Conservation (phyloP, 192 early-diverging fungal genomes). For the Podila clonocystis region DNA sequence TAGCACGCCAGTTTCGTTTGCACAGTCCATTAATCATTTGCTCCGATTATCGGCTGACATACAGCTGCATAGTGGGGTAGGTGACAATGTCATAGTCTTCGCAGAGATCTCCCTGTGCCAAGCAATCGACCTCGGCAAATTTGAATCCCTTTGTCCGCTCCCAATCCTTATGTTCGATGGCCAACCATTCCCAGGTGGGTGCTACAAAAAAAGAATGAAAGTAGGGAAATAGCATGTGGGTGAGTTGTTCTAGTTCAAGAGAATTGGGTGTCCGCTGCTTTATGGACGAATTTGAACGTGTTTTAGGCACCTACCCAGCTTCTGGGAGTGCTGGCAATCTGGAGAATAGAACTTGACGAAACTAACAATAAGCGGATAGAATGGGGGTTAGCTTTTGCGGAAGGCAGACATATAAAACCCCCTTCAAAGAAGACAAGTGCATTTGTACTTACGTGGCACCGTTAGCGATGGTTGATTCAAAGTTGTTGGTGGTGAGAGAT, state of each 20-base stretch:
- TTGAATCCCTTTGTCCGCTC: constrained; percentile 57
- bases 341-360: constrained; percentile 92
- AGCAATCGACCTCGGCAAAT: constrained; percentile 78
- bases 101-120: constrained; percentile 39
- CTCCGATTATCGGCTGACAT: not conserved
- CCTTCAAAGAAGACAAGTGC: not conserved
- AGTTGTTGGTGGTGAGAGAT: constrained; percentile 7
- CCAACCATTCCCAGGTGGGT: constrained; percentile 56
- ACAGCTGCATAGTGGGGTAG: constrained; percentile 45
- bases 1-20: not conserved
- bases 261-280: too few relatives aligned
- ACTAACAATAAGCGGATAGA: not conserved
- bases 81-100: constrained; percentile 37
- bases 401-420: not conserved
- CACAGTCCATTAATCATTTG: not conserved
- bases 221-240: not conserved
- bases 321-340: constrained; percentile 88
- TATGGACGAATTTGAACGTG: not conserved
- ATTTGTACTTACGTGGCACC: constrained; percentile 39
- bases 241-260: not conserved
- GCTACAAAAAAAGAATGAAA: constrained; percentile 23
- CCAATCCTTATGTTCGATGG: constrained; percentile 54
- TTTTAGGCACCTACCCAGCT: constrained; percentile 59
- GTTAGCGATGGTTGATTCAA: constrained; percentile 23
- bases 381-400: not conserved